These are phyloP conservation scores for Podospora tetraspora DNA, from an alignment of 495 filamentous ascomycete species.

Conservation along the genomic window DNA sequence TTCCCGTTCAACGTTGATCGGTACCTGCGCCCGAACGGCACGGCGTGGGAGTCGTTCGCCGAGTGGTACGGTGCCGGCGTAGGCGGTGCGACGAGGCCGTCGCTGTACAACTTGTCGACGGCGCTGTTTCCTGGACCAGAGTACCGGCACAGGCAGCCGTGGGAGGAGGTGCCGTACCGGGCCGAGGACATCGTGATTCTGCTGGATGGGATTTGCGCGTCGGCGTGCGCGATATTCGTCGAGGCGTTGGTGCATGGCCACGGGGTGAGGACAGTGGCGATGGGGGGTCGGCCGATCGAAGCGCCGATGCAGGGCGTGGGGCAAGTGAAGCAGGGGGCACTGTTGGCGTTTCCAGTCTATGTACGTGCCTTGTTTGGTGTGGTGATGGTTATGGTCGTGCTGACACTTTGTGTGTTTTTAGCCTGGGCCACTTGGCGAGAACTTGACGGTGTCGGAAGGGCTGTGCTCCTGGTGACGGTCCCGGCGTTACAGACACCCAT, in stretches of 20 bases:
- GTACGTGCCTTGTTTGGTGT: background rate
- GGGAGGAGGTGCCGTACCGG: slow-evolving; percentile 22
- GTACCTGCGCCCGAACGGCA: background rate
- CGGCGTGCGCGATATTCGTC: slow-evolving; percentile 57
- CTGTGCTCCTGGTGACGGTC: background rate
- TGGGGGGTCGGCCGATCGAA: slow-evolving; percentile 54
- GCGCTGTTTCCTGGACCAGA: background rate
- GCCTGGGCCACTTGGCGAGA: background rate
- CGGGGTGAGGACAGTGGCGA: slow-evolving; percentile 34
- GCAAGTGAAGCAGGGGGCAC: slow-evolving; percentile 51
- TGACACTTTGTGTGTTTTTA: background rate
- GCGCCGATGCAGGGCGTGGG: slow-evolving; percentile 61
- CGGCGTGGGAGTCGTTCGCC: background rate
- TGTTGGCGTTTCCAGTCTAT: background rate
- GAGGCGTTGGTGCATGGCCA: slow-evolving; percentile 52
- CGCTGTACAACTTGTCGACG: background rate
- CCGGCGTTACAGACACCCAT: background rate
- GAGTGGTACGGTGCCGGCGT: background rate
- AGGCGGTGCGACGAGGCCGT: background rate
- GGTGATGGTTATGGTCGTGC: background rate
- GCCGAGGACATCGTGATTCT: slow-evolving; percentile 42
- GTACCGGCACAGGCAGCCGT: background rate
- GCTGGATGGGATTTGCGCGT: slow-evolving; percentile 59
- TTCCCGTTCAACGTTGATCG: background rate
- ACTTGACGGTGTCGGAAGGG: background rate